Evolutionary conservation across 768 basidiomycete genomes (phyloP), one percentile per base, ranked within the genome.

Genomic region (Crassisporium funariophilum): DNA sequence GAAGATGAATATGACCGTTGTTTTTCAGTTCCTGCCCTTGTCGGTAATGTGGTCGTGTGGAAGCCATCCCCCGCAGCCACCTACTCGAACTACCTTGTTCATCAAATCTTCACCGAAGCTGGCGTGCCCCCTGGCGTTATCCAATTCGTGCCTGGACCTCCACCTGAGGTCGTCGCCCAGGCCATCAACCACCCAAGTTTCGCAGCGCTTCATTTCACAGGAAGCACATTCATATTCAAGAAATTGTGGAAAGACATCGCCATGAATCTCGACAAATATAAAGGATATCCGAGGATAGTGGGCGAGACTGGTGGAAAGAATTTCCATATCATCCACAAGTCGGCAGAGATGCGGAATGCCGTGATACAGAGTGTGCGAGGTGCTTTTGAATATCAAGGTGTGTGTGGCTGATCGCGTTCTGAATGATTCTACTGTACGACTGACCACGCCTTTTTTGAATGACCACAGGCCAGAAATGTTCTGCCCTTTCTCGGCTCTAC

Each of bases 301-400:
- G 97, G 97, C 20, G 95, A 98, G 77, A 98, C 95, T 6, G 93
- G 92, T 21, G 95, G 97, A 47, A 99, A 98, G 79, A 99, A 99
- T 77, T 98, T 95, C 77, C 97, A 98, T 69, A 54, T 99, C 36
- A 74, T 98, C 39, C 97, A 98, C 68, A 74, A 79, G 44, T 86
- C 84, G 11, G 95, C 95, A 27, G 90, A 97, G 57, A 69, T 97
- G 43, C 75, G 74, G 63, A 95, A 94, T 55, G 91, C 95, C n/a
- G 97, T 91, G 40, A 55, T 89, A 37, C 95, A 98, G 71, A 81
- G 76, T 41, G 79, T 98, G 50, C 79, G 97, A 45, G 89, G 78
- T 13, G 94, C 87, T 1, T 98, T 95, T 66, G 97, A 99, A 69
- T 99, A 98, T 67, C 92, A 94, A 74, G 94, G 91, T 82, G 53